A percentile compares a stretch with the other conserved stretches of the same genome.
phyloP scores from a whole-genome alignment of 2,329 filamentous ascomycete genomes.

The Paecilomyces fulvus region DNA sequence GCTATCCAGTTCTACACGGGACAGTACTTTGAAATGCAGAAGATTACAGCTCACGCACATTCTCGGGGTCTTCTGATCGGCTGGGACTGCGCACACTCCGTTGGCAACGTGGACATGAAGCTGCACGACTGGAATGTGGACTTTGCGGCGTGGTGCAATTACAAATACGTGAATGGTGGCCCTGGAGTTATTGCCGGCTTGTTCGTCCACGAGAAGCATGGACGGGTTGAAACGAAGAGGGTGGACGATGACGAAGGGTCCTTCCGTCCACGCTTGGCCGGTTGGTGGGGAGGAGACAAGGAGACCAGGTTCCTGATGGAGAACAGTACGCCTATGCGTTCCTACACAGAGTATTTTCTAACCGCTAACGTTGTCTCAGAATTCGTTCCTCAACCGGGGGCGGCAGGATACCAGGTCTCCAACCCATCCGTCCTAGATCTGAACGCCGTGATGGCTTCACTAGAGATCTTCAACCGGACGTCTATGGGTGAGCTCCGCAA shows the following conservation, averaged over 20 bases:
- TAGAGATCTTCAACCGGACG: slow-evolving; percentile 67
- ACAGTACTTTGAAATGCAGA: slow-evolving; percentile 74
- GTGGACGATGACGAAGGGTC: slow-evolving; percentile 30
- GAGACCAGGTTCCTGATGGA: slow-evolving; percentile 72
- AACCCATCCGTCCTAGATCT: slow-evolving; percentile 76
- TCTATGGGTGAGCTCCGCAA: slow-evolving; percentile 59
- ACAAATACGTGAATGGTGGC: slow-evolving; percentile 87
- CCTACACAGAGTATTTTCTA: background rate
- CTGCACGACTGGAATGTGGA: slow-evolving; percentile 88
- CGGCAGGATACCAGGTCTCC: slow-evolving; percentile 73
- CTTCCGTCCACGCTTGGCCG: slow-evolving; percentile 61
- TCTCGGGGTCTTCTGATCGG: slow-evolving; percentile 63
- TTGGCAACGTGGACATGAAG: slow-evolving; percentile 69
- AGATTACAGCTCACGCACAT: slow-evolving; percentile 70
- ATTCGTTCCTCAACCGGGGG: slow-evolving; percentile 69
- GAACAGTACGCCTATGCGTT: slow-evolving; percentile 41
- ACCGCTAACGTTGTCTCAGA: slow-evolving; percentile 20
- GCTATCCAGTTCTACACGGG: slow-evolving; percentile 91
- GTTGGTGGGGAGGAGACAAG: slow-evolving; percentile 85
- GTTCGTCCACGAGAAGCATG: slow-evolving; percentile 72
- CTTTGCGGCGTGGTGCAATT: slow-evolving; percentile 88
- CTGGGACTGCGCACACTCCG: slow-evolving; percentile 84
- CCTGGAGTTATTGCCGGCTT: slow-evolving; percentile 72
- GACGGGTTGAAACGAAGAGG: slow-evolving; percentile 33
- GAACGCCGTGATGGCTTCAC: slow-evolving; percentile 61